Evolutionary conservation across 2,329 filamentous ascomycete genomes (phyloP).

Genomic region (Ophiostoma tasmaniense): DNA sequence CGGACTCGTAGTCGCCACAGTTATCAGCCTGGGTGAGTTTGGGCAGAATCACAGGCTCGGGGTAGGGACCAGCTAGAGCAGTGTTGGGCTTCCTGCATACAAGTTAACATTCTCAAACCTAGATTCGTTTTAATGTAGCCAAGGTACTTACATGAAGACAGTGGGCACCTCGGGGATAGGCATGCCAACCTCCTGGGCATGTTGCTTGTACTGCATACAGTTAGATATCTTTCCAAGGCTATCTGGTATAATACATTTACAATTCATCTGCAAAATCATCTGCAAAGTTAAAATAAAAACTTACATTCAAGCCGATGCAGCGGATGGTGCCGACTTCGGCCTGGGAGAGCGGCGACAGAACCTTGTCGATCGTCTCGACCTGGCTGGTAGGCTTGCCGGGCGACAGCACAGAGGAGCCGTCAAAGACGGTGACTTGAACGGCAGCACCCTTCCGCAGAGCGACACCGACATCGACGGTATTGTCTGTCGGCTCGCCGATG

Average conservation of each 20-base stretch:
- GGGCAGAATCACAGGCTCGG: slow-evolving; percentile 40
- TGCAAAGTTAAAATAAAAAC: background rate
- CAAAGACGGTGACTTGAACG: slow-evolving; percentile 48
- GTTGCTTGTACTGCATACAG: slow-evolving; percentile 32
- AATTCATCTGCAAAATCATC: too few species aligned
- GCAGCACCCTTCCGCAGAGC: slow-evolving; percentile 48
- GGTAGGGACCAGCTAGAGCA: slow-evolving; percentile 36
- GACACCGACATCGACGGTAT: slow-evolving; percentile 46
- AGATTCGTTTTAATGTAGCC: background rate
- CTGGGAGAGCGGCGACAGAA: slow-evolving; percentile 43
- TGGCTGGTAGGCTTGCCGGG: slow-evolving; percentile 44
- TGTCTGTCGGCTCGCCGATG: slow-evolving; percentile 48
- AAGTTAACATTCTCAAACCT: background rate
- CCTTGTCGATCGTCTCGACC: slow-evolving; percentile 35
- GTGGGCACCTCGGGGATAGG: slow-evolving; percentile 45
- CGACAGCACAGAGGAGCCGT: slow-evolving; percentile 47
- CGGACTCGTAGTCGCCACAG: slow-evolving; percentile 35
- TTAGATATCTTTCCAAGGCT: too few species aligned
- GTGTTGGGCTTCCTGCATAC: slow-evolving; percentile 25
- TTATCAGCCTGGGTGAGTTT: slow-evolving; percentile 41
- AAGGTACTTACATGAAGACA: slow-evolving; percentile 33
- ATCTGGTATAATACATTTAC: too few species aligned
- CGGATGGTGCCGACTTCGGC: slow-evolving; percentile 48
- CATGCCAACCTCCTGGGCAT: slow-evolving; percentile 45
- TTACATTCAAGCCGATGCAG: slow-evolving; percentile 47